Evolutionary conservation across 2,329 filamentous ascomycete species (phyloP), one percentile per base, ranked within the genome.

Genomic region (Cordyceps cicadae): DNA sequence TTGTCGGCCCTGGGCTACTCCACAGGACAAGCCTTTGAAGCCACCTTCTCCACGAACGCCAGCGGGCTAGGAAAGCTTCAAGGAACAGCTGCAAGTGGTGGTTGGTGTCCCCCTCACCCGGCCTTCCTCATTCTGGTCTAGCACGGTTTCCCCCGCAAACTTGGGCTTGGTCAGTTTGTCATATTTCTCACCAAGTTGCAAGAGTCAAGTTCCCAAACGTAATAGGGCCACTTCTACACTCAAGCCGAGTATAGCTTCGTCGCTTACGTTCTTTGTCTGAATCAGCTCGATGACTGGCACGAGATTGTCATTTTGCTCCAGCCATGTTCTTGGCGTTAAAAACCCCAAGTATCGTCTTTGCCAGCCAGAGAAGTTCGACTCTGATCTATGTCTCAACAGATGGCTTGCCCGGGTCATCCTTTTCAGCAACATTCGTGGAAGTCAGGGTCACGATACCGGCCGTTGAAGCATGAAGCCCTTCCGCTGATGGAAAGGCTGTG

Each of bases 111-210:
- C 41, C 11, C 41, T 46, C 37, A 41, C 39, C 24, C 41, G 17
- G 51, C 59, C 32, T 54, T 49, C 41, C 59, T 54, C 14, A 32
- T 54, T 43, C 3, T n/a, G 59, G 51, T n/a, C 32, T 60, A 54
- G 59, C 50, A 54, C 5, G 11, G 12, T 49, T 60, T 50, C 50
- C 59, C 58, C 59, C 59, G 51, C 51, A 54, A 60, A 55, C 50
- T 21, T 55, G 41, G 59, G 51, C 12, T 49, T 51, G 43, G 45
- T 9, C 15, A 43, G 34, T 54, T 60, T 45, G 21, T 50, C 59
- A 60, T 29, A n/a, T 43, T 43, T 46, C 52, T 55, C 59, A 55
- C 59, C 59, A 51, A 45, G 52, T 51, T 49, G 15, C 43, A 21
- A 3, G 26, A 49, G 45, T 50, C 12, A 11, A 34, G 50, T 60